These are phyloP conservation scores for bread wheat (Triticum aestivum) DNA, from an alignment of 176 grass and related monocot genomes.

Conservation along the genomic window DNA sequence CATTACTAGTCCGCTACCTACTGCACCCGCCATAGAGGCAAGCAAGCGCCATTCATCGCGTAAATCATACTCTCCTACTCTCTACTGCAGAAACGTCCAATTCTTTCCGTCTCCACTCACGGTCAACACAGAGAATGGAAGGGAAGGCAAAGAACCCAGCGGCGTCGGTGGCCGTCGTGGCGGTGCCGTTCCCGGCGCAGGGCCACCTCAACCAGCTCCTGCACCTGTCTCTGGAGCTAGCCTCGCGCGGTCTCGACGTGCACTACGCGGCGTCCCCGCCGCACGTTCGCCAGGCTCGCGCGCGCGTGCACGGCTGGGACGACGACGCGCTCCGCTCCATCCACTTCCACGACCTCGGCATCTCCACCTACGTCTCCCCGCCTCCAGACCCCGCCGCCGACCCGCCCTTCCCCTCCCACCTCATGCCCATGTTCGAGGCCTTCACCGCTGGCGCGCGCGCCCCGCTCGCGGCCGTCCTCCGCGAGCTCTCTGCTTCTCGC, in stretches of 20 bases:
- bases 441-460: slow-evolving; percentile 13
- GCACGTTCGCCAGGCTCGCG: slow-evolving; percentile 23
- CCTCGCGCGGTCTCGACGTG: slow-evolving; percentile 21
- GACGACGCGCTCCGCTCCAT: not conserved
- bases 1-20: too few species aligned
- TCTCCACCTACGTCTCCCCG: slow-evolving; percentile 38
- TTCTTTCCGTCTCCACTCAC: too few species aligned
- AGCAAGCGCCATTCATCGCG: too few species aligned
- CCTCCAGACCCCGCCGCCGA: slow-evolving; percentile 28
- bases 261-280: slow-evolving; percentile 29
- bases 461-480: slow-evolving; percentile 30
- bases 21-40: too few species aligned
- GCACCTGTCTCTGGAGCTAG: slow-evolving; percentile 38
- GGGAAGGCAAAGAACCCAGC: too few species aligned
- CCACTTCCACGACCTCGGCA: slow-evolving; percentile 48
- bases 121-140: too few species aligned
- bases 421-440: slow-evolving; percentile 28
- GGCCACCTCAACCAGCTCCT: slow-evolving; percentile 85
- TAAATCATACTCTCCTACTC: too few species aligned
- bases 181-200: slow-evolving; percentile 59
- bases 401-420: slow-evolving; percentile 40
- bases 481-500: slow-evolving; percentile 9
- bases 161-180: too few species aligned
- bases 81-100: too few species aligned
- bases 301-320: slow-evolving; percentile 11